phyloP scores from a whole-genome alignment of 805 yeast genomes.

The Schizosaccharomyces japonicus region DNA sequence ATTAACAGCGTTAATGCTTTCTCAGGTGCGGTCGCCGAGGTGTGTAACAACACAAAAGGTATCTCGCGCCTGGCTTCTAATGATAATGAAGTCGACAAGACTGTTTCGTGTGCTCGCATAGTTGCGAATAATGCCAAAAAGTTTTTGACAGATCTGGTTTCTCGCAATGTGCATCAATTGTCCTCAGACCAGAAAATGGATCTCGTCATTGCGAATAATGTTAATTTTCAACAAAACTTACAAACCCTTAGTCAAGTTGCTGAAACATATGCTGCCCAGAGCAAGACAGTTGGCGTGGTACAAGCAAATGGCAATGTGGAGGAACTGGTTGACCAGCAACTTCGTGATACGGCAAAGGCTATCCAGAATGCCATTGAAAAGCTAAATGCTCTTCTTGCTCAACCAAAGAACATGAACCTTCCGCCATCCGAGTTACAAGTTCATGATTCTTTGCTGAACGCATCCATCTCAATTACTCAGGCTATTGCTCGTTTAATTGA shows the following conservation, averaged over 20 bases:
- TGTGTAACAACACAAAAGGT: conserved; percentile 48
- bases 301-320: conserved; percentile 27
- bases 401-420: conserved; percentile 27
- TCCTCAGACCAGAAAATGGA: conserved; percentile 48
- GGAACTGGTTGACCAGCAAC: conserved; percentile 47
- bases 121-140: conserved; percentile 37
- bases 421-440: conserved; percentile 39
- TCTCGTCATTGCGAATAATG: conserved; percentile 48
- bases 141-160: conserved; percentile 35
- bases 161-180: conserved; percentile 27
- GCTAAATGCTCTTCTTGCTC: conserved; percentile 27
- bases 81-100: conserved; percentile 28
- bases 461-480: conserved; percentile 58
- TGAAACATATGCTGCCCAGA: conserved; percentile 30
- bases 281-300: conserved; percentile 9
- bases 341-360: conserved; percentile 47
- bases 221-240: conserved; percentile 46
- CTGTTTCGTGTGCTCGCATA: conserved; percentile 27
- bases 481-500: conserved; percentile 48
- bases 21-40: conserved; percentile 35
- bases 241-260: conserved; percentile 33
- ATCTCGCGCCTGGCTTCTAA: conserved; percentile 29
- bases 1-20: conserved; percentile 41
- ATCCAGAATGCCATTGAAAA: conserved; percentile 42
- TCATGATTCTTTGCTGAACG: conserved; percentile 50